Conservation (phyloP, 306 rosid genomes). For the Amphicarpaea edgeworthii region DNA sequence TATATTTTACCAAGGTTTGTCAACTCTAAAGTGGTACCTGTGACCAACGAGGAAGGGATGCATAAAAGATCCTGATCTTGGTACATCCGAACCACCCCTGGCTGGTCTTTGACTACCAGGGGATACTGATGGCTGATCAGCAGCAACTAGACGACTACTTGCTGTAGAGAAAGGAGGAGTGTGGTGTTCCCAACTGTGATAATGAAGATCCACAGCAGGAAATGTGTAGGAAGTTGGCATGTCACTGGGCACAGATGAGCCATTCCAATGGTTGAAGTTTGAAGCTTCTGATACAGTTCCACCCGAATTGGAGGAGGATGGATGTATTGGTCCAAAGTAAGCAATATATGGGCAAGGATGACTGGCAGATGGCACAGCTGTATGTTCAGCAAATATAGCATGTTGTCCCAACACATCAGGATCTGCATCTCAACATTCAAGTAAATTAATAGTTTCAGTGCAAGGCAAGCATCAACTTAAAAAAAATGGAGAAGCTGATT, state of each 20-base stretch:
- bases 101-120: slow-evolving; percentile 76
- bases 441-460: slow-evolving; percentile 49
- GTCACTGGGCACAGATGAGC: slow-evolving; percentile 81
- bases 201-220: slow-evolving; percentile 91
- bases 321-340: slow-evolving; percentile 90
- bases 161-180: slow-evolving; percentile 81
- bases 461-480: slow-evolving; percentile 29
- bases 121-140: slow-evolving; percentile 73
- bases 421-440: slow-evolving; percentile 72
- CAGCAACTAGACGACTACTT: slow-evolving; percentile 64
- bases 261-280: slow-evolving; percentile 80
- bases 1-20: not conserved
- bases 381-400: slow-evolving; percentile 83
- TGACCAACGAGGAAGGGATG: slow-evolving; percentile 89
- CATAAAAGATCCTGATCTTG: slow-evolving; percentile 82
- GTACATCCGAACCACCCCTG: slow-evolving; percentile 71
- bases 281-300: slow-evolving; percentile 84
- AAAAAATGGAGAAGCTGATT: slow-evolving; percentile 26
- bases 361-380: slow-evolving; percentile 83
- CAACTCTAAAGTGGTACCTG: slow-evolving; percentile 63
- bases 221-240: slow-evolving; percentile 76
- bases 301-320: slow-evolving; percentile 85
- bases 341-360: slow-evolving; percentile 96
- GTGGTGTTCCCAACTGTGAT: slow-evolving; percentile 92
- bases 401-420: slow-evolving; percentile 92